These are phyloP conservation scores for Adansonia rubrostipa DNA, from an alignment of 441 rosid species.

Conservation along the genomic window DNA sequence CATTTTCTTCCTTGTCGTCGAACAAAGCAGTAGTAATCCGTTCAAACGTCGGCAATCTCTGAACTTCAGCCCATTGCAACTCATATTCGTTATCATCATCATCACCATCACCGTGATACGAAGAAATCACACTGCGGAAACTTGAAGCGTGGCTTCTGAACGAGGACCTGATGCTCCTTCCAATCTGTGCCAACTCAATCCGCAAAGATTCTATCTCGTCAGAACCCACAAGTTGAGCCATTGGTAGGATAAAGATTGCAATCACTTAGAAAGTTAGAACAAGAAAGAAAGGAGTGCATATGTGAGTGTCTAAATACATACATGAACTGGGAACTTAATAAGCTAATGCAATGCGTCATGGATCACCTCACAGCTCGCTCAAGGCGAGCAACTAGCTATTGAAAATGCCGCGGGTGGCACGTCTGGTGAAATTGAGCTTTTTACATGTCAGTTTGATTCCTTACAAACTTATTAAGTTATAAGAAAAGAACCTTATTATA, in stretches of 20 bases:
- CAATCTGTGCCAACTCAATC: conserved; percentile 42
- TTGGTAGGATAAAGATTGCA: not conserved
- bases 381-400: not conserved
- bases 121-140: conserved; percentile 33
- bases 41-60: conserved; percentile 46
- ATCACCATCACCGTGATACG: conserved; percentile 17
- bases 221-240: conserved; percentile 39
- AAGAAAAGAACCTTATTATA: not conserved
- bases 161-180: conserved; percentile 48
- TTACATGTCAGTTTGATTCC: not conserved
- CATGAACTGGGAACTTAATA: not conserved
- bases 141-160: conserved; percentile 41
- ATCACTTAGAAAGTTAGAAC: not conserved
- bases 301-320: not conserved
- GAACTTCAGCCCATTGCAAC: conserved; percentile 43
- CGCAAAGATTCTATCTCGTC: conserved; percentile 39
- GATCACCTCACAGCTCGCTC: not conserved
- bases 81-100: conserved; percentile 27
- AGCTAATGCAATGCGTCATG: conserved; percentile 24
- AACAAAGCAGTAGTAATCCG: conserved; percentile 46
- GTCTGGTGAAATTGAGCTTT: not conserved
- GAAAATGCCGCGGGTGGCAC: not conserved
- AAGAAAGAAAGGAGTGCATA: not conserved
- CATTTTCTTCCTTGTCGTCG: conserved; percentile 27
- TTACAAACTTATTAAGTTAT: not conserved